Evolutionary conservation across 2,329 filamentous ascomycete genomes (phyloP).

Genomic region (Geosmithia morbida): DNA sequence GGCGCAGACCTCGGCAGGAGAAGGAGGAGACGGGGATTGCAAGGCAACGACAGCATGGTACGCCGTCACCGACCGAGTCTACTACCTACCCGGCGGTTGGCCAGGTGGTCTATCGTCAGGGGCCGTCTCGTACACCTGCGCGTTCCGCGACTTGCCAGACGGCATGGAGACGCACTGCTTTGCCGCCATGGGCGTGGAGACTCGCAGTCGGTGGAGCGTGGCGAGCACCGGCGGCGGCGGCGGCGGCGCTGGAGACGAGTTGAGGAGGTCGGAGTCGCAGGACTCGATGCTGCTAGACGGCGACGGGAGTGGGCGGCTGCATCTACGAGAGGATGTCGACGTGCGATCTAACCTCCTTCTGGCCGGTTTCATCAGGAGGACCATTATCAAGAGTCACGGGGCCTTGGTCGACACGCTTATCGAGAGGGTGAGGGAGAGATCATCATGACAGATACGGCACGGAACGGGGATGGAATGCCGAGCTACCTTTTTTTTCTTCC

Average conservation of each 20-base stretch:
- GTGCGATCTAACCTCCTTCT: conserved; percentile 67
- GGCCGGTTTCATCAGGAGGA: conserved; percentile 66
- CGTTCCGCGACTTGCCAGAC: conserved; percentile 59
- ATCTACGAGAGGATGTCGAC: conserved; percentile 74
- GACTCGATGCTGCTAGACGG: no score
- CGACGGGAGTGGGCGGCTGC: conserved; percentile 37
- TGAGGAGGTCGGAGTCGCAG: no score
- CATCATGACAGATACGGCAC: neutral
- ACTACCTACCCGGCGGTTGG: conserved; percentile 54
- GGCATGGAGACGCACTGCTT: conserved; percentile 75
- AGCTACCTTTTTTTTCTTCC: neutral
- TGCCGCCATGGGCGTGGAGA: conserved; percentile 67
- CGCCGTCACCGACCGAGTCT: conserved; percentile 60
- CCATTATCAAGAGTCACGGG: conserved; percentile 61
- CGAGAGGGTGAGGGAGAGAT: neutral
- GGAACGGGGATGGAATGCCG: no score
- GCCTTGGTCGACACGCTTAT: conserved; percentile 52
- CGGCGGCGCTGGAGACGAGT: no score
- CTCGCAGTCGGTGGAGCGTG: conserved; percentile 65
- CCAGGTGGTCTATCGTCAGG: conserved; percentile 41
- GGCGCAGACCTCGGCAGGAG: conserved; percentile 30
- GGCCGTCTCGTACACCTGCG: conserved; percentile 64
- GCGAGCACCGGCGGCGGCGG: conserved; percentile 49
- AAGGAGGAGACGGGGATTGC: no score
- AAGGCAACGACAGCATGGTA: conserved; percentile 49